Evolutionary conservation across 768 basidiomycete genomes (phyloP), one percentile per base, ranked within the genome.

Genomic region (Hydnomerulius pinastri): DNA sequence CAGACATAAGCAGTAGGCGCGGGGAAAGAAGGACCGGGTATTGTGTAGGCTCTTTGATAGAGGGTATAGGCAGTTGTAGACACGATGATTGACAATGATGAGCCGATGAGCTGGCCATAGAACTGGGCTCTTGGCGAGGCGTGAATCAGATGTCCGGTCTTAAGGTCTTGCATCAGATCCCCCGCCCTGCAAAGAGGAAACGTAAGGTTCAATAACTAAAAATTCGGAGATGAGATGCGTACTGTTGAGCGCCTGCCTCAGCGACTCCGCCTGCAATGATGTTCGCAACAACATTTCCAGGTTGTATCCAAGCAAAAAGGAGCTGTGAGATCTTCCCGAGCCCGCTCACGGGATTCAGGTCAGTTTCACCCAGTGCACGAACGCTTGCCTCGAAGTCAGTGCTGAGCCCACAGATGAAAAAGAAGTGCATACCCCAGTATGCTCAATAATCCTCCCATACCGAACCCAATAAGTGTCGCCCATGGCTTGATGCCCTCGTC

Each of bases 121-220:
- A 98, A 97, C 63, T 96, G 96, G 2, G 92, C 92, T 59, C 92
- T 78, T 40, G 96, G 96, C 20, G 93, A 95, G 8, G 94, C 94
- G 55, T 79, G 81, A 47, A 92, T 81, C n/a, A 98, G 74, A 67
- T 97, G 92, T 0, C 96, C 96, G 2, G 96, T 97, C 73, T 98
- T 98, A 51, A 98, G 74, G 69, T 98, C 96, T 73, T 98, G 96
- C 96, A 98, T 98, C 8, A 98, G 81, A 65, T 98, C 96, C 13
- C 94, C 96, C 6, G 95, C 93, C 67, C 91, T 94, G 56, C 6
- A 38, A 21, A 37, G 42, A 4, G 2, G 30, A 20, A 48, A 58
- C 43, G 52, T 48, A 20, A 28, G 11, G 50, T 21, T n/a, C n/a
- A n/a, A n/a, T n/a, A n/a, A n/a, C 28, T 42, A 21, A 30, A 47